These are phyloP conservation scores for Myriosclerotinia duriaeana DNA, from an alignment of 2,329 filamentous ascomycete genomes.

Conservation along the genomic window DNA sequence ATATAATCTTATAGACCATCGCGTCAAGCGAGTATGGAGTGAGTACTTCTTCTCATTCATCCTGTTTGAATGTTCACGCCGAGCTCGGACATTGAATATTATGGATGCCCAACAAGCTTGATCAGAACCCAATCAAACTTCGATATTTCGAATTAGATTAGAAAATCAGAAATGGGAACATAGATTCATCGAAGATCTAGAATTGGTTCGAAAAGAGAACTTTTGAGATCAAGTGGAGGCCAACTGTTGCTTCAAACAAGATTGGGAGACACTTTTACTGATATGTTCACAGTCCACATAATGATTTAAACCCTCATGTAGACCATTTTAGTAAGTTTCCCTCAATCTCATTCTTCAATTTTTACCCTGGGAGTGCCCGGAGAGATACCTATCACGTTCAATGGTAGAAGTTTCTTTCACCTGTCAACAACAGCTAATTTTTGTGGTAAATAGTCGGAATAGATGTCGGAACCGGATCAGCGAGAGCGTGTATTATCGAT, in stretches of 20 bases:
- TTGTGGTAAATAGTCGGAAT: slow-evolving; percentile 61
- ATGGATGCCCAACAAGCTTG: neutral
- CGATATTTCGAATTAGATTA: neutral
- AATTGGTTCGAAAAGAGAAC: neutral
- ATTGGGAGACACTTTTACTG: neutral
- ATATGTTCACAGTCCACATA: slow-evolving; percentile 34
- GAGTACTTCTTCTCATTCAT: slow-evolving; percentile 24
- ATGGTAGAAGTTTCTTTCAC: neutral
- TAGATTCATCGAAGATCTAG: neutral
- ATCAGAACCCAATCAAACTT: neutral
- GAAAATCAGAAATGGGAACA: neutral
- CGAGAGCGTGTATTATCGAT: slow-evolving; percentile 93
- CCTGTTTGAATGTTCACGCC: neutral
- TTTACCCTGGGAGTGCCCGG: neutral
- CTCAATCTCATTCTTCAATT: neutral
- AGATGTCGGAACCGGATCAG: slow-evolving; percentile 94
- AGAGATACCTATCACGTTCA: neutral
- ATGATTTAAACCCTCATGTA: slow-evolving; percentile 44
- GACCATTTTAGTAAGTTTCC: slow-evolving; percentile 51
- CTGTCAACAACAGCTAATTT: slow-evolving; percentile 9
- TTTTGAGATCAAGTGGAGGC: neutral
- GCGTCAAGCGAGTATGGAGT: slow-evolving; percentile 41
- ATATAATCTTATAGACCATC: slow-evolving; percentile 30
- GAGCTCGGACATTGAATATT: neutral
- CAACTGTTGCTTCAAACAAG: neutral